Base-by-base conservation (phyloP, 164 flowering plant species). In the Macadamia tetraphylla region DNA sequence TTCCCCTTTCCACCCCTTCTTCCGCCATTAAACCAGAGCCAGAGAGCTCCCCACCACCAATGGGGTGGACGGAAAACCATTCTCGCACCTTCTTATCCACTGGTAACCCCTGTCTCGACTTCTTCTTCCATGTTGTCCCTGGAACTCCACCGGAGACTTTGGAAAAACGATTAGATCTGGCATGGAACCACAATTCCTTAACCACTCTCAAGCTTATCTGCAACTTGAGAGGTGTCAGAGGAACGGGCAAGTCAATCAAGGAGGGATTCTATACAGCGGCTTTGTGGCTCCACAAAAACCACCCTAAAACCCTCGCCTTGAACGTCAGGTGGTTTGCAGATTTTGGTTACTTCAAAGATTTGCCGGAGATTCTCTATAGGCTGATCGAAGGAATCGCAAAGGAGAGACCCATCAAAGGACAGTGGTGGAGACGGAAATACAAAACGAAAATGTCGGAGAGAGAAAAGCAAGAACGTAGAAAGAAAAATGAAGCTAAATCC, bases 131-230 rank as follows among this genome's bases (percentile, higher is more conserved):
- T 58, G 74, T 35, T 4, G 40, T 35, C 40, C 40, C 4, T 35
- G 73, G 73, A 42, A 85, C 83, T 7, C 81, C 81, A 6, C 42
- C 79, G 9, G 71, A 78, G 10, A 49, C 1, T 30, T 64, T 83
- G 60, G 74, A 10, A 56, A 31, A 56, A 0, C 65, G 71, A 49
- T 71, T 84, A 2, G 42, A 62, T 1, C 13, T 62, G 40, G 81
- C 88, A 0, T 85, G 88, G 88, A 71, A 57, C 0, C 73, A 73
- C 63, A 70, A 84, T 31, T 63, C 87, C 0, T n/a, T 77, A 29
- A 77, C 82, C 10, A 64, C 90, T 6, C 77, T 88, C 23, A 88
- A 88, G 30, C 83, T 88, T 58, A 64, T 85, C 58, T 81, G 82
- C 68, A 80, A 88, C 57, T 67, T 88, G 40, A 35, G 9, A 67